Conservation (phyloP, 2,329 filamentous ascomycete species). For the Parafenestella ontariensis region DNA sequence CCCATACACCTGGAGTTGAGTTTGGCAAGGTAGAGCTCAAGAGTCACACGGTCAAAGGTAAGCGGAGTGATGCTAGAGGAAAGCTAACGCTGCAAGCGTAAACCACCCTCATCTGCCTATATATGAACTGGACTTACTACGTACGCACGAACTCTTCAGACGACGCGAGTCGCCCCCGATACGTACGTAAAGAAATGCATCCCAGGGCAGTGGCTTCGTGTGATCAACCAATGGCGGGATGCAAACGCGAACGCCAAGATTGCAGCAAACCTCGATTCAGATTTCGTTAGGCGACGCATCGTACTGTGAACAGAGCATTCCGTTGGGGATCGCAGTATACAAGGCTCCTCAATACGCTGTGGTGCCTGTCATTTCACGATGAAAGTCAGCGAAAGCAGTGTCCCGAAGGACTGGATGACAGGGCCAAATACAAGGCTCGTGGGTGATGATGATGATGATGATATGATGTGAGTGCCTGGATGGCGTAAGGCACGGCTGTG, state of each 20-base stretch:
- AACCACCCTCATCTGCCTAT: not conserved
- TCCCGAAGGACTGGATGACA: conserved; percentile 18
- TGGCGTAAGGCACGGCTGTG: not conserved
- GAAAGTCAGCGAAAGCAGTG: not conserved
- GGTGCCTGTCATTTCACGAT: conserved; percentile 2
- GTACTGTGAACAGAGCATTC: not conserved
- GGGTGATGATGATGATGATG: conserved; percentile 1
- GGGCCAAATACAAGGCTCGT: conserved; percentile 20
- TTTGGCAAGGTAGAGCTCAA: not conserved
- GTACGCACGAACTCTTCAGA: not conserved
- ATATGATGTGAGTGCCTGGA: conserved; percentile 4
- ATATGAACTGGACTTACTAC: not conserved
- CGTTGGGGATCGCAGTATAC: not conserved
- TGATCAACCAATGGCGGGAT: not conserved
- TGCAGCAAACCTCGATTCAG: conserved; percentile 12
- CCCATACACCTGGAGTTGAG: not conserved
- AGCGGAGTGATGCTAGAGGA: not conserved
- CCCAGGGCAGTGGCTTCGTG: not conserved
- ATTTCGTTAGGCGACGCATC: conserved; percentile 3
- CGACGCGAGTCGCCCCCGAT: not conserved
- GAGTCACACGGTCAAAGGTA: not conserved
- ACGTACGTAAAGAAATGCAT: not conserved
- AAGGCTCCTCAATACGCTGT: not conserved
- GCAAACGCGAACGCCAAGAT: conserved; percentile 8
- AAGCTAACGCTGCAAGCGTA: not conserved